Conservation (phyloP, 1,139 yeast species). For the Yamadazyma sp. region DNA sequence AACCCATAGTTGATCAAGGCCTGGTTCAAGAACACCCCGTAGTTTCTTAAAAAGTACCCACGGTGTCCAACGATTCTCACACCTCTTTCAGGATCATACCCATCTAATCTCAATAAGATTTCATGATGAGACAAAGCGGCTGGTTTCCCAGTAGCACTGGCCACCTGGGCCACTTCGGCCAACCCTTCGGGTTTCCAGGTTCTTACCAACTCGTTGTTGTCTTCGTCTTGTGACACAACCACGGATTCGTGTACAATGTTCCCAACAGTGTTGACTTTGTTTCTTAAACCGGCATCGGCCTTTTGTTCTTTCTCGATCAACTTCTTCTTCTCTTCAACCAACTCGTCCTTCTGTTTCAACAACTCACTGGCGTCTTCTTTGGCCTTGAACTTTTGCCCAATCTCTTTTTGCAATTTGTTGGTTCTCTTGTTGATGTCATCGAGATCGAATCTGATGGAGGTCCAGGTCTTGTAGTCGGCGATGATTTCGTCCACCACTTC, state of each 20-base stretch:
- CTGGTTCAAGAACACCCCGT: constrained; percentile 96
- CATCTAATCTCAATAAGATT: constrained; percentile 88
- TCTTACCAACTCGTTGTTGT: constrained; percentile 80
- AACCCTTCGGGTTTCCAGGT: constrained; percentile 77
- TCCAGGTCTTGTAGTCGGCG: constrained; percentile 88
- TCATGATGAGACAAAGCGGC: constrained; percentile 94
- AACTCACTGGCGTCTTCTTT: constrained; percentile 92
- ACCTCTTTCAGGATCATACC: constrained; percentile 99
- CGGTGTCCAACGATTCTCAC: constrained; percentile 97
- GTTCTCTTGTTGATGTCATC: constrained; percentile 86
- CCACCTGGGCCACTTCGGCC: constrained; percentile 57
- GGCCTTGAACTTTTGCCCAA: constrained; percentile 88
- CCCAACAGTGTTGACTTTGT: constrained; percentile 86
- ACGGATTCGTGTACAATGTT: constrained; percentile 92
- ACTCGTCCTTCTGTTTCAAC: constrained; percentile 73
- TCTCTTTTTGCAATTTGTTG: constrained; percentile 87
- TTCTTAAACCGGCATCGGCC: constrained; percentile 72
- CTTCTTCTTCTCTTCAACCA: constrained; percentile 68
- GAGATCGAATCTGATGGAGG: constrained; percentile 84
- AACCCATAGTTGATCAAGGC: constrained; percentile 97
- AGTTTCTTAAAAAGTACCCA: constrained; percentile 93
- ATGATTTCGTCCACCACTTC: constrained; percentile 96
- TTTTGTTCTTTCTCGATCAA: constrained; percentile 69
- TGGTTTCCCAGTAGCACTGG: constrained; percentile 71
- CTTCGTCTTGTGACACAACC: constrained; percentile 86